phyloP scores from a whole-genome alignment of 1,139 yeast genomes.

The Trichomonascaceae sp. region DNA sequence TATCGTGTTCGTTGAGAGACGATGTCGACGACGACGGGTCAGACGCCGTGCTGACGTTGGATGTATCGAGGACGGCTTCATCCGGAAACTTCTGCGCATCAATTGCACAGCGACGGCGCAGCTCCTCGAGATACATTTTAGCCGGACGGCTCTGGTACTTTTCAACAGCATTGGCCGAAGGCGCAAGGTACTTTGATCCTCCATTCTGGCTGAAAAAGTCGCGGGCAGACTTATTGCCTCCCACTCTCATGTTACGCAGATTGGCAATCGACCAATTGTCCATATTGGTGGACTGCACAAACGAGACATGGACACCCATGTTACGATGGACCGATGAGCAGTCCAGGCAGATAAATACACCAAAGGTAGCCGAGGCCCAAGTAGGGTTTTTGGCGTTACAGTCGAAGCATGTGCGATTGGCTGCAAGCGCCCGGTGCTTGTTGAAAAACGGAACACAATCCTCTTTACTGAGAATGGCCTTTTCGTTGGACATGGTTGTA shows the following conservation, averaged over 20 bases:
- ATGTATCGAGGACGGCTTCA: constrained; percentile 36
- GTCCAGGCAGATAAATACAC: constrained; percentile 83
- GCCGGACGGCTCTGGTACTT: constrained; percentile 80
- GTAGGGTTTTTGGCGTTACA: constrained; percentile 92
- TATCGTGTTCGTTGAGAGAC: constrained; percentile 16
- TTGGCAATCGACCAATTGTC: constrained; percentile 90
- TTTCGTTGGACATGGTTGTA: constrained; percentile 30
- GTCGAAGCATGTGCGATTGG: constrained; percentile 76
- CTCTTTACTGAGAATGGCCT: constrained; percentile 40
- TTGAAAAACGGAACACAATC: constrained; percentile 49
- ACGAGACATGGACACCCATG: constrained; percentile 89
- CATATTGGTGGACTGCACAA: constrained; percentile 83
- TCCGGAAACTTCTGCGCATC: constrained; percentile 65
- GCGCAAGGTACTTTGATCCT: constrained; percentile 53
- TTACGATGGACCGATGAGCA: constrained; percentile 97
- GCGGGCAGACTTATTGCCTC: constrained; percentile 79
- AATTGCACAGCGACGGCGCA: constrained; percentile 50
- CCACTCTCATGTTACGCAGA: constrained; percentile 78
- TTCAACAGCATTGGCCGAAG: constrained; percentile 49
- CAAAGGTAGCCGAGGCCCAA: constrained; percentile 96
- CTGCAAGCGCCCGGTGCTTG: constrained; percentile 48
- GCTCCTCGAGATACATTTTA: constrained; percentile 60
- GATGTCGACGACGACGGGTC: constrained; percentile 23
- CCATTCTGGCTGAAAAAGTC: constrained; percentile 77
- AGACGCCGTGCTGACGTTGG: constrained; percentile 18